phyloP scores from a whole-genome alignment of 805 yeast species.

The Wickerhamomyces xylosicus region DNA sequence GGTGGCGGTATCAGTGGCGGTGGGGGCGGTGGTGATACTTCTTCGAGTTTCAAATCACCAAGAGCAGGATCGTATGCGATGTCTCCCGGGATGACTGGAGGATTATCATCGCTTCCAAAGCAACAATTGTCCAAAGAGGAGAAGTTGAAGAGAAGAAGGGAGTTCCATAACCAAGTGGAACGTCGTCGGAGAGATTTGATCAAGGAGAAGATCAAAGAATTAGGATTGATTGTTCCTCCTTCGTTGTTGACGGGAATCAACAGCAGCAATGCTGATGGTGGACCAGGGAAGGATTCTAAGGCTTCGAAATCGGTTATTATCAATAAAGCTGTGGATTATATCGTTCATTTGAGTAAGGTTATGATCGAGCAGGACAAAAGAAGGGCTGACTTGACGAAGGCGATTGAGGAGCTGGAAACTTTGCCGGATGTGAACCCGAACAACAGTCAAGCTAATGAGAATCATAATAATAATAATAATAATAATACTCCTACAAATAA shows the following conservation, averaged over 20 bases:
- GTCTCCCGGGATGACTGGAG: too few relatives aligned
- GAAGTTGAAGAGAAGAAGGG: conserved; percentile 67
- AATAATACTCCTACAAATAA: background rate
- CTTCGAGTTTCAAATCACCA: conserved; percentile 20
- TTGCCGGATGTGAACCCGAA: conserved; percentile 10
- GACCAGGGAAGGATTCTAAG: conserved; percentile 60
- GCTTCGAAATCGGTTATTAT: conserved; percentile 79
- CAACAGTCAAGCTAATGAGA: conserved; percentile 1
- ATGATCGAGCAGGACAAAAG: conserved; percentile 44
- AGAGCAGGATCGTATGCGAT: conserved; percentile 22
- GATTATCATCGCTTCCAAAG: conserved; percentile 21
- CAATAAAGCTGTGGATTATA: conserved; percentile 71
- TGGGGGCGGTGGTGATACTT: too few relatives aligned
- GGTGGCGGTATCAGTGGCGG: too few relatives aligned
- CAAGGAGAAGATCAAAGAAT: conserved; percentile 77
- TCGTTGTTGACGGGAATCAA: conserved; percentile 47
- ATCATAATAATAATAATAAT: background rate
- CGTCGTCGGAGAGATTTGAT: conserved; percentile 85
- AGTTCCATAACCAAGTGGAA: conserved; percentile 91
- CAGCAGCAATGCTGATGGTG: too few relatives aligned
- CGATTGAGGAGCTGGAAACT: conserved; percentile 26
- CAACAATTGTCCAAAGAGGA: conserved; percentile 46
- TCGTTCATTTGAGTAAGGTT: conserved; percentile 53
- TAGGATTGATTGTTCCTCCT: conserved; percentile 77
- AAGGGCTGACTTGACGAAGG: conserved; percentile 28